Percentiles rank a stretch among this genome's conserved stretches.
Evolutionary conservation across 352 stramenopile genomes (phyloP).

Genomic region (Phytophthora megakarya): DNA sequence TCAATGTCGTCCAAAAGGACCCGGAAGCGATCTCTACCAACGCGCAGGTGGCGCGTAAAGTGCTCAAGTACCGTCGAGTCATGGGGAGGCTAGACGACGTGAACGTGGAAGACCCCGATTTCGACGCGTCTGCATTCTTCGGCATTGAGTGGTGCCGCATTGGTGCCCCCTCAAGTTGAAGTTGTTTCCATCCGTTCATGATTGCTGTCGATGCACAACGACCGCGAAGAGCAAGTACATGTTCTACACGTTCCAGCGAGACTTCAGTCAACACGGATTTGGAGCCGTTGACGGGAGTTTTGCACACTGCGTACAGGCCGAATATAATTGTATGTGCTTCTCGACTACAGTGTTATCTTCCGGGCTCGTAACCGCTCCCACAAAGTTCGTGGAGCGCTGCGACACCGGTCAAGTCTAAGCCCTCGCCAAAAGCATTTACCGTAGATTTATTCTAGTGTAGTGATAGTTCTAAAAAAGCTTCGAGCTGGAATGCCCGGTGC

Average conservation of each 20-base stretch:
- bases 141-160: slow-evolving; percentile 48
- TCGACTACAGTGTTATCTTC: background rate
- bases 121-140: slow-evolving; percentile 49
- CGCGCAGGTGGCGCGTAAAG: slow-evolving; percentile 42
- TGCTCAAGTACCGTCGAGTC: slow-evolving; percentile 45
- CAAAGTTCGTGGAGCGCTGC: background rate
- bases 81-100: slow-evolving; percentile 40
- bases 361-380: too few species aligned
- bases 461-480: too few species aligned
- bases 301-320: slow-evolving; percentile 15
- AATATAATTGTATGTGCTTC: slow-evolving; percentile 24
- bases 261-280: background rate
- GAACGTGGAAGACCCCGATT: slow-evolving; percentile 38
- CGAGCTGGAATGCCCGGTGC: too few species aligned
- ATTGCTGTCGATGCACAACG: background rate
- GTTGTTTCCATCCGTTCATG: slow-evolving; percentile 18
- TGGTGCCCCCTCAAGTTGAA: slow-evolving; percentile 32
- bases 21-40: slow-evolving; percentile 32
- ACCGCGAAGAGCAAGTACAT: background rate
- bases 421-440: background rate
- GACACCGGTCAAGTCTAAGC: background rate
- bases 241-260: slow-evolving; percentile 4
- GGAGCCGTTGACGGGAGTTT: slow-evolving; percentile 7
- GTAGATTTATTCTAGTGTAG: background rate
- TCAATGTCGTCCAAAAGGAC: slow-evolving; percentile 44